Evolutionary conservation across 306 rosid genomes (phyloP), one percentile per base, ranked within the genome.

Genomic region (Lathyrus oleraceus): DNA sequence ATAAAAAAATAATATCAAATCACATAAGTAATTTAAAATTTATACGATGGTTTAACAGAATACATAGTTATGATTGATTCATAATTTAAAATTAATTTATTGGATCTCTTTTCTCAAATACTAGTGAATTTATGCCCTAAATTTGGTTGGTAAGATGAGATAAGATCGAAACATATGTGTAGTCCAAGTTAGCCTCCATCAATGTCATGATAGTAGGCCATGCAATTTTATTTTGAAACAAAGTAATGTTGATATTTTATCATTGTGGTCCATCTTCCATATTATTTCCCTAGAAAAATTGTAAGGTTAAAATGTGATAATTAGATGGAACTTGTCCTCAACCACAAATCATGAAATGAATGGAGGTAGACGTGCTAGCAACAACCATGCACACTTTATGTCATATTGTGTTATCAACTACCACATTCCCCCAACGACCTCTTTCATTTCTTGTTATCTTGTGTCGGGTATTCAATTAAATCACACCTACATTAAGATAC

Each of bases 381-480:
- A 48, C 73, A 53, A 53, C 30, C 14, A 1, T 10, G 59, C 76
- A 70, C 65, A 51, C 40, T 53, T 53, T 69, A 49, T 53, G 12
- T 52, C 11, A 49, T 49, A 48, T 20, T 42, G 15, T 42, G 4
- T 1, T 47, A 45, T 30, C 78, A 67, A 40, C 82, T 61, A 72
- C 82, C 70, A 67, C 5, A 56, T 53, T 32, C 13, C 69, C 69
- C 61, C 32, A 70, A 56, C 47, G 2, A 49, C 75, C 71, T 59
- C 25, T 0, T 49, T 73, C 45, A 5, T 48, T 72, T 72, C 25
- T 72, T 48, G 74, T 48, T 36, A 58, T 11, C 0, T 72, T 58
- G 30, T 65, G 63, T 71, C 47, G 65, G 77, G 67, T 65, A 15
- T 64, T 65, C 5, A 17, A 71, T 78, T 72, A 65, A 78, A 78